Base-by-base conservation (phyloP, 2,329 filamentous ascomycete species). In the Fusarium sp. region DNA sequence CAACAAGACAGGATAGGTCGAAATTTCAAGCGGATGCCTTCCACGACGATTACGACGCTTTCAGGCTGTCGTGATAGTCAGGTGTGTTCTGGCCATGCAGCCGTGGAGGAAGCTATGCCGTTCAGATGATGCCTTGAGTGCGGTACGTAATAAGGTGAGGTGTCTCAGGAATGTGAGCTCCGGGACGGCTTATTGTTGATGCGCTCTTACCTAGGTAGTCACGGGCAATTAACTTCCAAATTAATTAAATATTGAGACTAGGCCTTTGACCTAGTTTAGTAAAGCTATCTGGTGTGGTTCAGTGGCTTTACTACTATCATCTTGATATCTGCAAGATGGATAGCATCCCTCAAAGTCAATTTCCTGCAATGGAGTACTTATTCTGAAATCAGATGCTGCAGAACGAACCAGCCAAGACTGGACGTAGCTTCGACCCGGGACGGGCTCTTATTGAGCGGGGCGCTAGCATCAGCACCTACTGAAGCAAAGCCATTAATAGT, bases 141-240 rank as follows among this genome's bases (percentile, higher is more conserved):
- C 56, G 42, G 55, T 57, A 59, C 46, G 47, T 64, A 61, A 53
- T 19, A 19, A 19, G 19, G 19, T 19, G 19, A 28, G 24, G 12
- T 34, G 61, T 53, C 47, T 31, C 22, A 59, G 53, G 54, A 59
- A 61, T 64, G 54, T 50, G 52, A 57, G 52, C 51, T 53, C 41
- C 61, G 61, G 65, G 40, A 45, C 69, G 69, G 69, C 67, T 64
- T 71, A 70, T 64, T 60, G 64, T 71, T 71, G 61, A 71, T 68
- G 69, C 69, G 69, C 55, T 15, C 58, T 54, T 54, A 60, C 35
- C 31, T 34, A 28, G 26, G 2, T 28, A 19, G 19, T 19, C 19
- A 19, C 19, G 19, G 19, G 19, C 19, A 19, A 19, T 19, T 19
- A 19, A 19, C 19, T 19, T 19, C 19, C 6, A 41, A 13, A 4